Evolutionary conservation across 2,329 filamentous ascomycete species (phyloP).

Genomic region (Blastomyces gilchristii): DNA sequence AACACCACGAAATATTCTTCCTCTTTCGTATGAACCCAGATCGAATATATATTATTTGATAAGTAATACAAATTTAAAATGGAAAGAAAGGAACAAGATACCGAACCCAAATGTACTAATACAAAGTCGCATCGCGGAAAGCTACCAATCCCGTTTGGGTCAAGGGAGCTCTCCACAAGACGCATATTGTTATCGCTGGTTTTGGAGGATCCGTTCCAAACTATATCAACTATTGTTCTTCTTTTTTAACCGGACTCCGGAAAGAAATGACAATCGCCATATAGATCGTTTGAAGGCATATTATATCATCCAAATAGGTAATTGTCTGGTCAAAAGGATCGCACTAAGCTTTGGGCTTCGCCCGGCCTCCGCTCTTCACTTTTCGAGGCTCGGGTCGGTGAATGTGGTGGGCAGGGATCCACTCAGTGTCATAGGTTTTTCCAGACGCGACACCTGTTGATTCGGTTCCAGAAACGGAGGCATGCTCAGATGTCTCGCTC

Average conservation of each 20-base stretch:
- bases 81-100: not conserved
- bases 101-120: not conserved
- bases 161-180: not conserved
- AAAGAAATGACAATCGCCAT: not conserved
- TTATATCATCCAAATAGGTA: not conserved
- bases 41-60: not conserved
- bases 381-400: constrained; percentile 65
- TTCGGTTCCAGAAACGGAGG: constrained; percentile 58
- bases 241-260: not conserved
- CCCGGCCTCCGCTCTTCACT: constrained; percentile 39
- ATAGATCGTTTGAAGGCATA: not conserved
- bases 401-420: constrained; percentile 85
- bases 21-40: not conserved
- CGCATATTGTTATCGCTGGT: not conserved
- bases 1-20: not conserved
- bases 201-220: not conserved
- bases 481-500: constrained; percentile 49
- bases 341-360: constrained; percentile 11
- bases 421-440: constrained; percentile 79
- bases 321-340: not conserved
- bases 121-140: not conserved
- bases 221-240: not conserved
- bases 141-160: not conserved
- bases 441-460: constrained; percentile 50
- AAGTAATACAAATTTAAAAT: constrained; percentile 6